Evolutionary conservation across 441 rosid species (phyloP).

Genomic region (Populus tomentosa): DNA sequence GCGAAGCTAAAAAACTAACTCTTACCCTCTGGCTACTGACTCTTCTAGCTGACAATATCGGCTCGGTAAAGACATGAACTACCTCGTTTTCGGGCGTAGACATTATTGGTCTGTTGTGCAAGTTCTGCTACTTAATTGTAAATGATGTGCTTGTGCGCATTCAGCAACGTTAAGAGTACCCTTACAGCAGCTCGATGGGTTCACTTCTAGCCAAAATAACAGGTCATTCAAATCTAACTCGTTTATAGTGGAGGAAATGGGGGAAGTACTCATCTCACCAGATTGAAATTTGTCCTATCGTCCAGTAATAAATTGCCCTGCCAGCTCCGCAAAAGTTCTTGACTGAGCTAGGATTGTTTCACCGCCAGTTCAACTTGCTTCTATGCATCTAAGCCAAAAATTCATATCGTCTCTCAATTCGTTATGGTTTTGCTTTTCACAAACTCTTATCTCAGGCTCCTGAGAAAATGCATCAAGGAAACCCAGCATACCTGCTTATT

Average conservation of each 20-base stretch:
- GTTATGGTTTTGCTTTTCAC: background rate
- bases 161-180: no score
- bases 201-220: no score
- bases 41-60: background rate
- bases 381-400: background rate
- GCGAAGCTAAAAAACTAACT: background rate
- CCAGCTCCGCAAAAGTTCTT: background rate
- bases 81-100: background rate
- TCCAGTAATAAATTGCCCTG: background rate
- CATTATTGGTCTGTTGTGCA: background rate
- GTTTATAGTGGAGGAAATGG: no score
- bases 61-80: background rate
- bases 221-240: no score
- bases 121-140: background rate
- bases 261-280: no score
- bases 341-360: background rate
- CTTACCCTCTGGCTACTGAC: background rate
- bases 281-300: background rate
- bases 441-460: background rate
- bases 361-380: background rate
- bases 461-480: background rate
- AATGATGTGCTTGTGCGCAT: background rate
- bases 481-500: background rate
- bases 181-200: no score
- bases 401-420: background rate